phyloP scores from a whole-genome alignment of 2,329 filamentous ascomycete genomes.

The Trichoderma sp. region DNA sequence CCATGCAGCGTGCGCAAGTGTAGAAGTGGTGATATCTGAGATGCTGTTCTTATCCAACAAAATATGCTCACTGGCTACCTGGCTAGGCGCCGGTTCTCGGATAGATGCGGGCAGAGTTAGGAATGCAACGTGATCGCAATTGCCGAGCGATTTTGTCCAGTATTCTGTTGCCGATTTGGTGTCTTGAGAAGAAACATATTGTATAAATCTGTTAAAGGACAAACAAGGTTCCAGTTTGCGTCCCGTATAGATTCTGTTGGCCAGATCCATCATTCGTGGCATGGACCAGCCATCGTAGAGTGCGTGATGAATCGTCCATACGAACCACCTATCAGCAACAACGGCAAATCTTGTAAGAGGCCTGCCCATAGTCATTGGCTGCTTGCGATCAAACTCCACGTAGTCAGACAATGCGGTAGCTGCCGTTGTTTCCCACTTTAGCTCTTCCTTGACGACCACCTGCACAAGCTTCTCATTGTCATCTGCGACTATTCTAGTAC shows the following conservation, averaged over 20 bases:
- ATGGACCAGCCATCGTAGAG: slow-evolving; percentile 27
- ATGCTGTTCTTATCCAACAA: no score
- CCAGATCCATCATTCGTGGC: neutral
- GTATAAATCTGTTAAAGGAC: no score
- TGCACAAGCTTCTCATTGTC: neutral
- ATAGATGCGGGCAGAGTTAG: no score
- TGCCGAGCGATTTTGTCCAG: no score
- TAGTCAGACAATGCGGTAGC: neutral
- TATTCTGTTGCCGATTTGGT: no score
- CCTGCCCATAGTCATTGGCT: neutral
- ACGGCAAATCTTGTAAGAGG: no score
- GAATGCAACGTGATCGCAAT: no score
- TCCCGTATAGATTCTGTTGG: slow-evolving; percentile 4
- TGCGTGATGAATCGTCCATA: slow-evolving; percentile 19
- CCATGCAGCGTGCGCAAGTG: no score
- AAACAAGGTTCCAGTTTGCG: neutral
- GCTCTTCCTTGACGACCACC: neutral
- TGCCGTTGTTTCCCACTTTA: neutral
- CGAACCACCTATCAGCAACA: neutral
- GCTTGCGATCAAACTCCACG: neutral
- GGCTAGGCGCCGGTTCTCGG: no score
- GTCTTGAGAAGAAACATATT: no score
- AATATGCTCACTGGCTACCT: no score
- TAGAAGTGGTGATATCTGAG: no score
- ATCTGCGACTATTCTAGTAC: slow-evolving; percentile 1